Evolutionary conservation across 805 yeast species (phyloP).

Genomic region (Pichia cephalocereana): DNA sequence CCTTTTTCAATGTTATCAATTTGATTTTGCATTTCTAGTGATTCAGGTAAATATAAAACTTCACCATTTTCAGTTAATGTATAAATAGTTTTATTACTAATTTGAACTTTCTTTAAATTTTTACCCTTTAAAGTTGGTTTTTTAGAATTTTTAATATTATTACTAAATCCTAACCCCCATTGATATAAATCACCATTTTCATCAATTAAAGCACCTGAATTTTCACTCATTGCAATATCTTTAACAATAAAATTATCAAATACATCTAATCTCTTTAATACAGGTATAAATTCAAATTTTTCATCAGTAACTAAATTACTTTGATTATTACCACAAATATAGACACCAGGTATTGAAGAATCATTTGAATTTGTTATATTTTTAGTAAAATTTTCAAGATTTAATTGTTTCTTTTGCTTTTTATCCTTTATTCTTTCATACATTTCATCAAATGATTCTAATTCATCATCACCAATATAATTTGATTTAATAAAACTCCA

Average conservation of each 20-base stretch:
- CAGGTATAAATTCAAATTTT: constrained; percentile 24
- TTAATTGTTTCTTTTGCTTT: constrained; percentile 14
- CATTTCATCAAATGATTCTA: constrained; percentile 30
- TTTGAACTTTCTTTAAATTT: constrained; percentile 32
- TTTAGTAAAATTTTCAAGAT: constrained; percentile 13
- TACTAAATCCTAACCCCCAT: constrained; percentile 45
- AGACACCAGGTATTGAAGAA: constrained; percentile 46
- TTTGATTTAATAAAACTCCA: constrained; percentile 31
- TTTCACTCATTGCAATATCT: constrained; percentile 44
- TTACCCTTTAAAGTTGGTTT: constrained; percentile 37
- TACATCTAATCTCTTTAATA: constrained; percentile 51
- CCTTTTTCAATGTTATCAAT: constrained; percentile 8
- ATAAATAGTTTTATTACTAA: constrained; percentile 49
- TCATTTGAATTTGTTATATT: constrained; percentile 28
- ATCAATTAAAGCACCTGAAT: constrained; percentile 50
- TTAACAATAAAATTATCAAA: constrained; percentile 55
- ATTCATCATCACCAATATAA: constrained; percentile 24
- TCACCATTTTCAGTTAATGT: constrained; percentile 41
- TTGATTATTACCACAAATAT: constrained; percentile 53
- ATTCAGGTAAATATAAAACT: constrained; percentile 28
- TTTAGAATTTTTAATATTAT: constrained; percentile 17
- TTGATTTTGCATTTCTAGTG: constrained; percentile 13
- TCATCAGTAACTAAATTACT: constrained; percentile 25
- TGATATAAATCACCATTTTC: constrained; percentile 64
- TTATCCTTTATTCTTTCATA: constrained; percentile 24